These are phyloP conservation scores for Candida pseudoviswanathii DNA, from an alignment of 1,139 yeast genomes.

Conservation along the genomic window DNA sequence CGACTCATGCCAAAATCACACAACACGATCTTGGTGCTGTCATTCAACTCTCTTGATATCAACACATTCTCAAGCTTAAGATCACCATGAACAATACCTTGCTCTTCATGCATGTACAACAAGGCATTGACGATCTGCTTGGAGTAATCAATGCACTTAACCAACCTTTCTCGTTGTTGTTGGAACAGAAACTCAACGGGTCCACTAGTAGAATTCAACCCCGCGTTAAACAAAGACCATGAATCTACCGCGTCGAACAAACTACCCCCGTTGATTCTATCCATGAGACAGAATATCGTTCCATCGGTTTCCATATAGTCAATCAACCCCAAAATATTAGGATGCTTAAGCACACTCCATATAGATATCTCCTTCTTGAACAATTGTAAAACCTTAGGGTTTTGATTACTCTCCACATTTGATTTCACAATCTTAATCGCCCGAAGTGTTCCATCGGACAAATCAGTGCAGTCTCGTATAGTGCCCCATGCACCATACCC, in stretches of 20 bases:
- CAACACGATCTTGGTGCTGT: slow-evolving; percentile 42
- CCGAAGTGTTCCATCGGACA: slow-evolving; percentile 43
- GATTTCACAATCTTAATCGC: slow-evolving; percentile 80
- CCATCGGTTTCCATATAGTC: slow-evolving; percentile 62
- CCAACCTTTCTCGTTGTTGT: slow-evolving; percentile 26
- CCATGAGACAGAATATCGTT: slow-evolving; percentile 73
- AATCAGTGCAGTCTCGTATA: slow-evolving; percentile 67
- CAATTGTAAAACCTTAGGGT: slow-evolving; percentile 43
- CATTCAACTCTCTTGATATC: slow-evolving; percentile 39
- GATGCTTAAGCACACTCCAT: slow-evolving; percentile 61
- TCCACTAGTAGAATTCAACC: slow-evolving; percentile 29
- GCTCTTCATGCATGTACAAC: slow-evolving; percentile 64
- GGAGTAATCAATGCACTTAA: slow-evolving; percentile 20
- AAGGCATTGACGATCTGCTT: slow-evolving; percentile 65
- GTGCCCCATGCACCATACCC: slow-evolving; percentile 95
- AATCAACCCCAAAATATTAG: slow-evolving; percentile 62
- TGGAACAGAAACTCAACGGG: slow-evolving; percentile 34
- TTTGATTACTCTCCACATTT: slow-evolving; percentile 35
- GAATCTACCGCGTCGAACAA: slow-evolving; percentile 71
- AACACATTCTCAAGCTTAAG: slow-evolving; percentile 84
- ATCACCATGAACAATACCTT: slow-evolving; percentile 84
- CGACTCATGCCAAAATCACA: slow-evolving; percentile 90
- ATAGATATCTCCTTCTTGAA: slow-evolving; percentile 72
- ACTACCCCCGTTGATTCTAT: slow-evolving; percentile 77
- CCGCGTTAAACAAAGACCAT: slow-evolving; percentile 56